Evolutionary conservation across 164 flowering plant species (phyloP), one percentile per base, ranked within the genome.

Genomic region (Cinnamomum micranthum): DNA sequence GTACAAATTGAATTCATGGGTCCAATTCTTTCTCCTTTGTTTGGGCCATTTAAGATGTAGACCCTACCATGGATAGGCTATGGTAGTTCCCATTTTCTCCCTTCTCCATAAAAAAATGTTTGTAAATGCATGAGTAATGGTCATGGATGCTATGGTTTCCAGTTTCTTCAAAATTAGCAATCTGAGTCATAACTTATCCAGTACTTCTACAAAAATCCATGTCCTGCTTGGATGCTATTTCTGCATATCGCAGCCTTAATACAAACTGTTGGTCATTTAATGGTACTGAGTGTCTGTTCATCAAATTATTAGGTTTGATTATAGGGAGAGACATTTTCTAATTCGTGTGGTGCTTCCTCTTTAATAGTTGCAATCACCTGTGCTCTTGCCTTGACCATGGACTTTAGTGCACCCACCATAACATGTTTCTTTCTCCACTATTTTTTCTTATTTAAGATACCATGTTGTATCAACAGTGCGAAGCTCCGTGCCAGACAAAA

Each of bases 401-500:
- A 55, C 20, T 55, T 55, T 15, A 15, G 60, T 55, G 17, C 60
- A 41, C 11, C 47, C 47, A 9, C 47, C 47, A 41, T 9, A 41
- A 9, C 47, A 55, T 55, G 19, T 55, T 55, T 15, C 60, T 55
- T 15, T 55, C 13, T 15, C n/a, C n/a, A 15, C 20, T 55, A 12
- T 12, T 20, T 55, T 20, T 55, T 13, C n/a, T 55, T 15, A 55
- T 19, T 55, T 13, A 55, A 55, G 60, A 55, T 55, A 35, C 28
- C 41, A 27, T 14, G 3, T 14, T 28, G 20, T 20, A 0, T 67
- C 28, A 66, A 68, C 89, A 94, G 98, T 86, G 81, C 88, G 22
- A 90, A 80, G 82, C 94, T 96, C 71, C 93, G 99, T 63, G 88
- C 89, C 69, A 85, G 97, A 80, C 99, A 96, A 78, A 96, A 92